Conservation (phyloP, 192 early-diverging fungal genomes). For the Gigaspora rosea region DNA sequence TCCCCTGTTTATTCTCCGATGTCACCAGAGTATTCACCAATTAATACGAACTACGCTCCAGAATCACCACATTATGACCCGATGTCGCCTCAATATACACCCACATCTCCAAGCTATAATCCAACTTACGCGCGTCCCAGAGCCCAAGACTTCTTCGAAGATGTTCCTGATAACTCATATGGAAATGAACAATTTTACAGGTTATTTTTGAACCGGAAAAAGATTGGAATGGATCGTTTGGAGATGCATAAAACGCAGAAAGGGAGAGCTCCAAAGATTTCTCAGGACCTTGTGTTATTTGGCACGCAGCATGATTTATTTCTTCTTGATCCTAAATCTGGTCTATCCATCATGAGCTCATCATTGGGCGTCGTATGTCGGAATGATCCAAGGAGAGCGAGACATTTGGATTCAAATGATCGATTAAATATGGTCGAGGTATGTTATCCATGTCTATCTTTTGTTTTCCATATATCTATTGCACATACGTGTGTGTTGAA, state of each 20-base stretch:
- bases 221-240: too few species aligned
- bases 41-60: not conserved
- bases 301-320: slow-evolving; percentile 7
- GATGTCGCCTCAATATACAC: slow-evolving; percentile 3
- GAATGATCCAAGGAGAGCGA: not conserved
- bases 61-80: not conserved
- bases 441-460: too few species aligned
- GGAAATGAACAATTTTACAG: too few species aligned
- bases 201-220: too few species aligned
- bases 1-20: not conserved
- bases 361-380: not conserved
- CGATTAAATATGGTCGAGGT: slow-evolving; percentile 32
- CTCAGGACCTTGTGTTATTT: slow-evolving; percentile 18
- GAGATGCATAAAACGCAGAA: not conserved
- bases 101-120: not conserved
- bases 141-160: too few species aligned
- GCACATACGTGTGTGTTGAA: too few species aligned
- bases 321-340: slow-evolving; percentile 23
- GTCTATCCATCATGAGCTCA: not conserved
- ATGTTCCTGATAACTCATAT: too few species aligned
- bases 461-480: too few species aligned
- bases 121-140: too few species aligned
- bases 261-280: not conserved
- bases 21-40: not conserved
- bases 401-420: not conserved